These are phyloP conservation scores for Pseudopithomyces chartarum DNA, from an alignment of 2,329 filamentous ascomycete genomes.

Conservation along the genomic window DNA sequence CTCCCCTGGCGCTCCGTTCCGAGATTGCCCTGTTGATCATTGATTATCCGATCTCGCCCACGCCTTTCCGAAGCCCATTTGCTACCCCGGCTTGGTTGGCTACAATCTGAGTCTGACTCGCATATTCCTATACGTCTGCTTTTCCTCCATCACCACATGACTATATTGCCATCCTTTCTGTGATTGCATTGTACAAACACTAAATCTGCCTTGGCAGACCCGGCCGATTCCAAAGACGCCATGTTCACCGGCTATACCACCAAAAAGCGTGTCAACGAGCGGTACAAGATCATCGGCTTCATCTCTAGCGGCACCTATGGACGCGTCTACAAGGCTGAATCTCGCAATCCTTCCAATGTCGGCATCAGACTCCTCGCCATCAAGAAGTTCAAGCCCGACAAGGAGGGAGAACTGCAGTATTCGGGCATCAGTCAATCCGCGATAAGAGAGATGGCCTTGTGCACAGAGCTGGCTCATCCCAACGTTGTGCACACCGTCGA, in stretches of 20 bases:
- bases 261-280: constrained; percentile 88
- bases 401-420: constrained; percentile 96
- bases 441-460: constrained; percentile 95
- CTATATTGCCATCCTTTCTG: neutral
- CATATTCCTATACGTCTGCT: constrained; percentile 4
- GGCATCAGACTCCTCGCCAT: constrained; percentile 88
- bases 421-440: constrained; percentile 98
- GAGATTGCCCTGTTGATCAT: constrained; percentile 3
- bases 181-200: constrained; percentile 9
- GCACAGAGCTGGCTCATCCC: constrained; percentile 84
- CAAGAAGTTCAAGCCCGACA: constrained; percentile 99
- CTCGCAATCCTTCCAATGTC: constrained; percentile 64
- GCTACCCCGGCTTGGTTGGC: constrained; percentile 2
- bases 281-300: constrained; percentile 96
- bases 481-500: constrained; percentile 92
- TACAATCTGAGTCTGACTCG: neutral
- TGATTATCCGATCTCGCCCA: constrained; percentile 20
- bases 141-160: neutral
- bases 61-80: constrained; percentile 12
- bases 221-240: constrained; percentile 33
- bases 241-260: constrained; percentile 60
- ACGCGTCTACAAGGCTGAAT: constrained; percentile 90
- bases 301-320: constrained; percentile 98
- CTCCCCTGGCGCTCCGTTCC: neutral
- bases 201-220: constrained; percentile 25